Base-by-base conservation (phyloP, 192 early-diverging fungal species). In the Pilaira anomala region DNA sequence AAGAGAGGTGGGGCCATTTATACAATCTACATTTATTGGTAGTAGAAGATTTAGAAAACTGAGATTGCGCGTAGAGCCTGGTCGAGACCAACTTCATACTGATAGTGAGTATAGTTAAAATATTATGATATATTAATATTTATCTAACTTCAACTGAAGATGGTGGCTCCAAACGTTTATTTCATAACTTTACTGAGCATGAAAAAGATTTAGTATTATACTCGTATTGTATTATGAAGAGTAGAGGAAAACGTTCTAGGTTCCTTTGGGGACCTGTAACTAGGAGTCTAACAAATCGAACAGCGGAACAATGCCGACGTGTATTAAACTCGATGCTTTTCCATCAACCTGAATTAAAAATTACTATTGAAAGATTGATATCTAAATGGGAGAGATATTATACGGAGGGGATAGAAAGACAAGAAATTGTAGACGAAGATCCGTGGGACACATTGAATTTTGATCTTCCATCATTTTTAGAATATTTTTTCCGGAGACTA, bases 1-100 rank as follows among this genome's bases (percentile, higher is more conserved):
- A 18, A 29, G 18, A 28, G 28, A n/a, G 18, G 16, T 7, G 8
- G 8, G 16, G 9, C 53, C 18, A 19, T 11, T 33, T n/a, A 5
- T 36, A 18, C n/a, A 29, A 16, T 30, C 53, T 29, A 55, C 53
- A 19, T 55, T 55, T 33, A 18, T 55, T 33, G 53, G 53, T 18
- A 55, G 53, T 36, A 55, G n/a, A 36, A 13, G 26, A 55, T 55
- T 55, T 18, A 55, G 53, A 55, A 55, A 55, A 29, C 30, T 55
- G 12, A 55, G 30, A 55, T 6, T 36, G 3, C 28, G 18, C 19
- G 2, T 11, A 16, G 33, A 36, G 11, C 33, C 33, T 36, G 14
- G 14, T 6, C 7, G 5, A 46, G n/a, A 16, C 14, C 14, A 7
- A 46, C 0, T 2, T 7, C 3, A 4, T 46, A 2, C 7, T 3